A percentile compares a stretch with the other conserved stretches of the same genome.
Conservation (phyloP, 1,284 basidiomycete species). For the Ustilago loliicola region DNA sequence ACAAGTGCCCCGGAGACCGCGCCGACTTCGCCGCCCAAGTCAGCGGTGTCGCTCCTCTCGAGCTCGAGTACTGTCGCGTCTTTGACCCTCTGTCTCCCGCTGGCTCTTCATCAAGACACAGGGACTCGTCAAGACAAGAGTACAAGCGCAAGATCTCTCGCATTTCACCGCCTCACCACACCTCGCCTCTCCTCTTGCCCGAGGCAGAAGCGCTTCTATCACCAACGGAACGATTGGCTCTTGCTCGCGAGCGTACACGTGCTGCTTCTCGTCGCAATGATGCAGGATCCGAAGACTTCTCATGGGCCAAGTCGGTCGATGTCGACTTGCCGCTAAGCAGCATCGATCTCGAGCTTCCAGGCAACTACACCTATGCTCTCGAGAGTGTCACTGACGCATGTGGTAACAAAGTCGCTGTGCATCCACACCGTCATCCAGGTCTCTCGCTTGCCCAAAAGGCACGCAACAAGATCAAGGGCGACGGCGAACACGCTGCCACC, state of each 20-base stretch:
- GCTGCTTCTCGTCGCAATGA: conserved; percentile 35
- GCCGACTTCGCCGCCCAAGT: conserved; percentile 58
- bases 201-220: conserved; percentile 45
- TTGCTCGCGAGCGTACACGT: conserved; percentile 42
- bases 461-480: conserved; percentile 44
- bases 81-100: conserved; percentile 29
- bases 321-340: conserved; percentile 60
- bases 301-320: conserved; percentile 53
- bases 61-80: conserved; percentile 57
- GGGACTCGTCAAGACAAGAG: conserved; percentile 24
- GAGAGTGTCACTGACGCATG: conserved; percentile 64
- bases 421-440: conserved; percentile 8
- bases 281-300: conserved; percentile 36
- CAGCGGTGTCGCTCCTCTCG: conserved; percentile 62
- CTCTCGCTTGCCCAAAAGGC: conserved; percentile 45
- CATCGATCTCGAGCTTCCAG: conserved; percentile 55
- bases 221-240: conserved; percentile 37
- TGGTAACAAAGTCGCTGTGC: conserved; percentile 54
- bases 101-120: conserved; percentile 12
- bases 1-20: conserved; percentile 63
- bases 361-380: conserved; percentile 60
- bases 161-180: conserved; percentile 52
- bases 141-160: conserved; percentile 45
- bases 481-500: conserved; percentile 1
- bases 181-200: conserved; percentile 48